Evolutionary conservation across 768 basidiomycete species (phyloP).

Genomic region (Gloeopeniophorella convolvens): DNA sequence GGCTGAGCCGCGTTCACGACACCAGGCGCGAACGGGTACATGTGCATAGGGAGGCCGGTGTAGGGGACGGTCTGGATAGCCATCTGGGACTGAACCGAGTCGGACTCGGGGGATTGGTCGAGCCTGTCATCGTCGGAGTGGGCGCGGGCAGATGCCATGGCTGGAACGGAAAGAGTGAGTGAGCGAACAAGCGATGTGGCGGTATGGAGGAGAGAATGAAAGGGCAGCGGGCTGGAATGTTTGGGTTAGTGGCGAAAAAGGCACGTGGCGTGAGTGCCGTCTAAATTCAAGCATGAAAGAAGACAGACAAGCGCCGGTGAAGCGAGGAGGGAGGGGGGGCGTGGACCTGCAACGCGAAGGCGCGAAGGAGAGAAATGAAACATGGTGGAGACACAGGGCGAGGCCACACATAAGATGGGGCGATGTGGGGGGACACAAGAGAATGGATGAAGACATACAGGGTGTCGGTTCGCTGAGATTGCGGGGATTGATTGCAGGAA

Average conservation of each 20-base stretch:
- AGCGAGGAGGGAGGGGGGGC: not conserved
- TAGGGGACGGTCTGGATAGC: conserved; percentile 46
- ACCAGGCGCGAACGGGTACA: conserved; percentile 59
- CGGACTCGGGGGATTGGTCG: conserved; percentile 24
- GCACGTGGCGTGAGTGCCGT: conserved; percentile 19
- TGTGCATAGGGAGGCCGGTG: conserved; percentile 55
- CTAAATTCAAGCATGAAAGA: not conserved
- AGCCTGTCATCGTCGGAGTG: conserved; percentile 35
- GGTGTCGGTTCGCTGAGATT: conserved; percentile 20
- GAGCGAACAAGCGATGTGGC: conserved; percentile 17
- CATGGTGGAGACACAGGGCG: not conserved
- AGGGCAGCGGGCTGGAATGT: conserved; percentile 16
- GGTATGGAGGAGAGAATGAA: conserved; percentile 17
- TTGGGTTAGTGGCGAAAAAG: conserved; percentile 10
- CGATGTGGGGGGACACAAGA: not conserved
- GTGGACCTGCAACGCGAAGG: not conserved
- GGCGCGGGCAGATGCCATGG: conserved; percentile 19
- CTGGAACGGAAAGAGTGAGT: conserved; percentile 9
- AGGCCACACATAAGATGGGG: not conserved
- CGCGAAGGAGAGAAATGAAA: not conserved
- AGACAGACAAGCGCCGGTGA: conserved; percentile 14
- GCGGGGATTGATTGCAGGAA: conserved; percentile 18
- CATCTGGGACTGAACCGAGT: conserved; percentile 40
- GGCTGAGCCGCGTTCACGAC: conserved; percentile 39
- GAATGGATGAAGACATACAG: conserved; percentile 9